Base-by-base conservation (phyloP, 2,329 filamentous ascomycete genomes). In the Davidsoniella virescens region DNA sequence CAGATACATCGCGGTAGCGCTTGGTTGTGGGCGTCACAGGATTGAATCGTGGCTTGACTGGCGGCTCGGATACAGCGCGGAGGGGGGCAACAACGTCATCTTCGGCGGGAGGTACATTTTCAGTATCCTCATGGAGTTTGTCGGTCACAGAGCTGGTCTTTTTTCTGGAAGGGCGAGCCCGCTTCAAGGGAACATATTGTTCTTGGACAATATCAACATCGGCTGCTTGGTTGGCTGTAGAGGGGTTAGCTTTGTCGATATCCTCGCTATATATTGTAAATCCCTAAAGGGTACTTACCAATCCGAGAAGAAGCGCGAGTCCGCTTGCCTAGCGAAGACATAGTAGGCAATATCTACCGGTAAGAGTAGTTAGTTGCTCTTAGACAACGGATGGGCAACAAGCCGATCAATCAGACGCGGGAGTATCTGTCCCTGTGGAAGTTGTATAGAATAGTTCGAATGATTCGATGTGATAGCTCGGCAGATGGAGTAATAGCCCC, bases 1-100 rank as follows among this genome's bases (percentile, higher is more conserved):
- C 74, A 47, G 77, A 75, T 53, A 90, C 86, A 77, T 95, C 83
- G 63, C 84, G 78, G 61, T 87, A 84, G 57, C 86, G 75, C 23
- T 84, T 80, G 9, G 85, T 88, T 18, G 77, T 76, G 1, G 85
- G 85, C 2, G 80, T 84, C 47, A 80, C 69, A 12, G 76, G 76
- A 36, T 48, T 44, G 40, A 49, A 48, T n/a, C 52, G 52, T 10
- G 52, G 48, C 23, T 53, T 50, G 9, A 42, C 38, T 7, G 52
- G 52, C 2, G 52, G 50, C 10, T 50, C 44, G 17, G 51, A 41
- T 16, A 49, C n/a, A 8, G 41, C 25, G 16, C 46, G 51, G 20
- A 36, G 12, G 5, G 39, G 20, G 12, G 23, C 18, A 20, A 41
- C 29, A 17, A 17, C 33, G n/a, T 43, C 39, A 25, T 20, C 16